These are phyloP conservation scores for Fomitopsis betulina DNA, from an alignment of 1,284 basidiomycete species.

Conservation along the genomic window DNA sequence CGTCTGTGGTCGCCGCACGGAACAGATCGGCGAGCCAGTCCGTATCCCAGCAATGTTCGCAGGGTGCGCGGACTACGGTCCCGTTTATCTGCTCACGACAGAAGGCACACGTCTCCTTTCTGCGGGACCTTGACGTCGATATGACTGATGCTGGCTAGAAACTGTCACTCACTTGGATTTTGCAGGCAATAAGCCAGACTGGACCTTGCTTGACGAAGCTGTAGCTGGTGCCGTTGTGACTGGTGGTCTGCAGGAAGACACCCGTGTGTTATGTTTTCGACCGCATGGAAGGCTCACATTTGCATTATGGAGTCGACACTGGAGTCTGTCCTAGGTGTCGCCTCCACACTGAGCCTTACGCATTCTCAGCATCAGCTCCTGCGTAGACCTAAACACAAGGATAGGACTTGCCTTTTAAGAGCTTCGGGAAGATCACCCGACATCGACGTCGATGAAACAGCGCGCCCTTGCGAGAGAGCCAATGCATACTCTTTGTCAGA, in stretches of 20 bases:
- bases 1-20: conserved; percentile 33
- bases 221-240: conserved; percentile 14
- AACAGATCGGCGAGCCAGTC: conserved; percentile 34
- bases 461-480: conserved; percentile 26
- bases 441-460: conserved; percentile 14
- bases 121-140: neutral
- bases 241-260: conserved; percentile 1
- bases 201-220: neutral
- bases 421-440: too few species aligned
- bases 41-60: conserved; percentile 34
- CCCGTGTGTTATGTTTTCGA: neutral
- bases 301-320: too few species aligned
- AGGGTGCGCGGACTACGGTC: conserved; percentile 25
- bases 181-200: too few species aligned
- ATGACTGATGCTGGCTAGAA: too few species aligned
- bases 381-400: too few species aligned
- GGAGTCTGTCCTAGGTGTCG: too few species aligned
- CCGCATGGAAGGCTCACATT: too few species aligned
- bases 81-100: conserved; percentile 27
- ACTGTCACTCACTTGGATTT: too few species aligned
- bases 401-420: too few species aligned
- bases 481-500: conserved; percentile 33
- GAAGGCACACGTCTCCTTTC: conserved; percentile 24
- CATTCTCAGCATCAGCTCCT: too few species aligned
- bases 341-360: too few species aligned